A percentile compares a stretch with the other conserved stretches of the same genome.
Evolutionary conservation across 495 filamentous ascomycete genomes (phyloP).

Genomic region (Jackrogersella minutella): DNA sequence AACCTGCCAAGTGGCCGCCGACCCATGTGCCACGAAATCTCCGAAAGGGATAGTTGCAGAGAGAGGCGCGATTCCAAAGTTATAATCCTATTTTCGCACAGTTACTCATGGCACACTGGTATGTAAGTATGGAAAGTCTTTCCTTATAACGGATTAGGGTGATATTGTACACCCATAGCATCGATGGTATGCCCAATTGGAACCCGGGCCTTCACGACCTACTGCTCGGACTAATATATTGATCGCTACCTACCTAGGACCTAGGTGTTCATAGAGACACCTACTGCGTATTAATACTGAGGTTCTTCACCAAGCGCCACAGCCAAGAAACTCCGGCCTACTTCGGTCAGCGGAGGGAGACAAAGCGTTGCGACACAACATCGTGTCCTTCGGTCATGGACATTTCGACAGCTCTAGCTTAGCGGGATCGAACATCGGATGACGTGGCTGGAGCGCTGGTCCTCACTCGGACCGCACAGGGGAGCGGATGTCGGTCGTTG

Average conservation of each 20-base stretch:
- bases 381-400: conserved; percentile 1
- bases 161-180: too few relatives aligned
- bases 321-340: not conserved
- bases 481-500: conserved; percentile 8
- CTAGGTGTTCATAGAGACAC: not conserved
- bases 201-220: not conserved
- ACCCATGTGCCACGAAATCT: conserved; percentile 40
- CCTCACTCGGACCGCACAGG: conserved; percentile 4
- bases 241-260: conserved; percentile 1
- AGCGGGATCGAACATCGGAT: conserved; percentile 37
- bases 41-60: conserved; percentile 42
- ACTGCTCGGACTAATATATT: not conserved
- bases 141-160: not conserved
- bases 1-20: conserved; percentile 26
- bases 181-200: too few relatives aligned
- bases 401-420: conserved; percentile 3
- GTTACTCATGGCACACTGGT: not conserved
- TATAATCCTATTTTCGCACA: not conserved
- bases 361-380: not conserved
- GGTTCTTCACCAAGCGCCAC: not conserved
- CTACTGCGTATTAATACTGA: not conserved
- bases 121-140: not conserved
- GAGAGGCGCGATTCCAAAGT: conserved; percentile 27
- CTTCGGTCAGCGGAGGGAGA: not conserved
- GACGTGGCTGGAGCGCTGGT: conserved; percentile 38